Evolutionary conservation across 208 protist genomes (phyloP).

Genomic region (Tritrichomonas musculus): DNA sequence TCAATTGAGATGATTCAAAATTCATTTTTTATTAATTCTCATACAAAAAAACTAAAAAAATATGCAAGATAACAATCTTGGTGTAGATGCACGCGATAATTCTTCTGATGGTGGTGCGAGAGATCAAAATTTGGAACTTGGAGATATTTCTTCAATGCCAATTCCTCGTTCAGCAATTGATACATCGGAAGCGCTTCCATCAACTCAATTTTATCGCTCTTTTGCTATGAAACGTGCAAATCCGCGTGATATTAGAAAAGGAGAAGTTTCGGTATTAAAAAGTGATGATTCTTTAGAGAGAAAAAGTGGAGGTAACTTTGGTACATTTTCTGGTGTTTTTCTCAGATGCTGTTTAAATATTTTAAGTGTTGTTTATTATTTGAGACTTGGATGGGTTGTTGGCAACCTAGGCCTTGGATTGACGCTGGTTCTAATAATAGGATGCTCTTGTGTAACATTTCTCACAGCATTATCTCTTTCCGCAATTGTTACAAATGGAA

Average conservation of each 20-base stretch:
- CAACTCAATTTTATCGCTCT: not conserved
- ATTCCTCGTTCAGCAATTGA: not conserved
- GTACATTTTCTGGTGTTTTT: not conserved
- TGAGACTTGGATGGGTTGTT: conserved; percentile 1
- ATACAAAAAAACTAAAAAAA: too few species aligned
- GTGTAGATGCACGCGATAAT: too few species aligned
- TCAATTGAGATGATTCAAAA: too few species aligned
- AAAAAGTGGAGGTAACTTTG: not conserved
- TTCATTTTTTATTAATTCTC: too few species aligned
- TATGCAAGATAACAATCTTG: too few species aligned
- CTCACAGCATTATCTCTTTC: not conserved
- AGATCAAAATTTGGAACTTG: too few species aligned
- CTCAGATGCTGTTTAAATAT: not conserved
- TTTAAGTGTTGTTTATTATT: conserved; percentile 10
- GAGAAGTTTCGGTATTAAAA: not conserved
- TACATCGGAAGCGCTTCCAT: not conserved
- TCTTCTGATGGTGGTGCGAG: too few species aligned
- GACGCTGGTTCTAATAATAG: not conserved
- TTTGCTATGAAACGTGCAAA: not conserved
- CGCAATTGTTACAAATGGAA: conserved; percentile 29
- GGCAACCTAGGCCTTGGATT: not conserved
- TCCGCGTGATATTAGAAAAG: not conserved
- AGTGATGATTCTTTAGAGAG: not conserved
- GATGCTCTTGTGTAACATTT: not conserved
- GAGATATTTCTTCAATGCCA: too few species aligned